Evolutionary conservation across 805 yeast genomes (phyloP), one percentile per base, ranked within the genome.

Genomic region (Candida easanensis): DNA sequence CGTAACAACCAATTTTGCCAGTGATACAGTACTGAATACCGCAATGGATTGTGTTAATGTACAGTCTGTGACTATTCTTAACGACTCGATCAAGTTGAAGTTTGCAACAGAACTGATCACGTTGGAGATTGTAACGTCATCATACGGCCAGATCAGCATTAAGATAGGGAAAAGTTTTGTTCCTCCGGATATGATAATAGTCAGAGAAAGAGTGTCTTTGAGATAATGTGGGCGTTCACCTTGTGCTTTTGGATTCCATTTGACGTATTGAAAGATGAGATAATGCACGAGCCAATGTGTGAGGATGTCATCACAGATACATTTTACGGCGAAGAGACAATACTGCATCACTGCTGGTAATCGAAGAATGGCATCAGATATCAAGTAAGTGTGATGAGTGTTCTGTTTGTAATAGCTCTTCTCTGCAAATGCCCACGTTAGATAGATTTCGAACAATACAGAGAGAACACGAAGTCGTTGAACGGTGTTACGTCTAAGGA

Each of bases 131-230:
- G 84, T 70, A 1, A 83, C 71, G n/a, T 85, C 77, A 58, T 93
- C 97, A 57, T 93, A 93, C 0, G 96, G 93, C 99, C 99, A 93
- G 27, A 93, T 91, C 25, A 93, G 70, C 90, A 91, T 91, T 26
- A 93, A 71, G 16, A 93, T 84, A 0, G 99, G 99, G 49, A 91
- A 82, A 18, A 91, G 69, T 57, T 85, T 88, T 31, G 91, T 82
- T 1, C 87, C 79, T 34, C 88, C 80, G 0, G 97, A 82, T 5
- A 89, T 73, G 35, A 90, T 59, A 1, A 89, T 72, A 0, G 96
- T 84, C 9, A 82, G 73, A 1, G 88, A 73, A 15, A 90, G 61
- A 14, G 74, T 64, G 34, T 63, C 65, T 33, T 70, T 72, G 27
- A 60, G 59, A 39, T 62, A 51, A 28, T 16, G 44, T n/a, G 4